Conservation (phyloP, 805 yeast genomes). For the Candida adriatica region DNA sequence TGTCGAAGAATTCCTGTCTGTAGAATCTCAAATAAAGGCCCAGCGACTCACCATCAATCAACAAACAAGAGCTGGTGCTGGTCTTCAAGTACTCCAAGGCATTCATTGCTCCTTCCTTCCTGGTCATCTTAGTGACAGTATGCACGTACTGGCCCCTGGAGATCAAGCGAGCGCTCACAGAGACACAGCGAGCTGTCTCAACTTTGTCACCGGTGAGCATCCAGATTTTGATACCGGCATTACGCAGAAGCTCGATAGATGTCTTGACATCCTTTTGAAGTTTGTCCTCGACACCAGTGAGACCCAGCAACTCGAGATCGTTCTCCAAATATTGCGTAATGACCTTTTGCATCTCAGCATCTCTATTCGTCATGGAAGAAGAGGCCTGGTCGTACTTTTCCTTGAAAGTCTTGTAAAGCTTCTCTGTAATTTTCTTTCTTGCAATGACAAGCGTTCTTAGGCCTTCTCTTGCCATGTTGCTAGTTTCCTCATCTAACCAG, state of each 20-base stretch:
- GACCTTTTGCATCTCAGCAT: slow-evolving; percentile 60
- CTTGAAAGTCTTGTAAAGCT: slow-evolving; percentile 55
- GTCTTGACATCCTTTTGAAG: slow-evolving; percentile 87
- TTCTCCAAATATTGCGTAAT: slow-evolving; percentile 67
- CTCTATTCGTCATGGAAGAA: slow-evolving; percentile 74
- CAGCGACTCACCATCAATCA: slow-evolving; percentile 92
- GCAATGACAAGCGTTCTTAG: slow-evolving; percentile 91
- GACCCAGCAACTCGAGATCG: slow-evolving; percentile 79
- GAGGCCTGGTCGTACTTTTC: slow-evolving; percentile 66
- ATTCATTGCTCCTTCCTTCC: slow-evolving; percentile 58
- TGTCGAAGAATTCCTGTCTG: slow-evolving; percentile 66
- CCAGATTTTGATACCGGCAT: slow-evolving; percentile 98
- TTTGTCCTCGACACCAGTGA: slow-evolving; percentile 97
- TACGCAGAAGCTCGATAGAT: slow-evolving; percentile 83
- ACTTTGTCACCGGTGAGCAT: slow-evolving; percentile 99
- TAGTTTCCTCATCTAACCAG: slow-evolving; percentile 97
- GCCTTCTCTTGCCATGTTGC: slow-evolving; percentile 98
- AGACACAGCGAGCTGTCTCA: slow-evolving; percentile 96
- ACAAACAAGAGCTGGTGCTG: slow-evolving; percentile 57
- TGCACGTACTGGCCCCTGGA: slow-evolving; percentile 93
- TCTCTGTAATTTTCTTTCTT: slow-evolving; percentile 57
- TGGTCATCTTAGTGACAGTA: slow-evolving; percentile 59
- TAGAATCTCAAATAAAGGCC: slow-evolving; percentile 57
- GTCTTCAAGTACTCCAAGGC: slow-evolving; percentile 66
- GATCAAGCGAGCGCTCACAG: slow-evolving; percentile 90